Evolutionary conservation across 2,329 filamentous ascomycete species (phyloP).

Genomic region (Parasarocladium wereldwijsianum): DNA sequence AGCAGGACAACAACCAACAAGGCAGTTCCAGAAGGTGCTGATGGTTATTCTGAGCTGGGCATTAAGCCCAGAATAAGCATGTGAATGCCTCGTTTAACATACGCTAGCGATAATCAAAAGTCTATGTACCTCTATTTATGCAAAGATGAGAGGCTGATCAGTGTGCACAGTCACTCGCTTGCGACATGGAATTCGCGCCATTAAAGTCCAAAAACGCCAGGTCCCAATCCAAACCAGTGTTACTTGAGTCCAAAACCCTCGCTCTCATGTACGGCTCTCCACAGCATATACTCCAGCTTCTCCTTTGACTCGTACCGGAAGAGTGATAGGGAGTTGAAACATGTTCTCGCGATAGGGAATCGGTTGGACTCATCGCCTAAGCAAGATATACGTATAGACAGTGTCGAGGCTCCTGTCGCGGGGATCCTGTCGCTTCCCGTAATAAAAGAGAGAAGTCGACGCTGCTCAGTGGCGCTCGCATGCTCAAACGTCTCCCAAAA

Average conservation of each 20-base stretch:
- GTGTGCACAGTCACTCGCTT: no score
- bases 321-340: conserved; percentile 73
- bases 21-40: no score
- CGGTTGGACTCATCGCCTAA: conserved; percentile 59
- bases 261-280: conserved; percentile 77
- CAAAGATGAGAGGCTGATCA: no score
- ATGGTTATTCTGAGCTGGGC: no score
- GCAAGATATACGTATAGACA: conserved; percentile 63
- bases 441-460: conserved; percentile 71
- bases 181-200: no score
- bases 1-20: no score
- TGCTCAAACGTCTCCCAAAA: conserved; percentile 75
- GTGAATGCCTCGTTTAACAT: no score
- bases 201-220: no score
- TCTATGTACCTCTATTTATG: no score
- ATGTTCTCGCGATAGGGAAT: conserved; percentile 77
- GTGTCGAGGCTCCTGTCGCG: conserved; percentile 67
- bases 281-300: conserved; percentile 57
- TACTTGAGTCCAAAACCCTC: conserved; percentile 85
- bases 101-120: no score
- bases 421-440: conserved; percentile 85
- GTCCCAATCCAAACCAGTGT: no score
- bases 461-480: conserved; percentile 52
- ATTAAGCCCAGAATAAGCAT: no score
- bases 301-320: conserved; percentile 55